Conservation (phyloP, 83 land plant species). For the Picea abies region DNA sequence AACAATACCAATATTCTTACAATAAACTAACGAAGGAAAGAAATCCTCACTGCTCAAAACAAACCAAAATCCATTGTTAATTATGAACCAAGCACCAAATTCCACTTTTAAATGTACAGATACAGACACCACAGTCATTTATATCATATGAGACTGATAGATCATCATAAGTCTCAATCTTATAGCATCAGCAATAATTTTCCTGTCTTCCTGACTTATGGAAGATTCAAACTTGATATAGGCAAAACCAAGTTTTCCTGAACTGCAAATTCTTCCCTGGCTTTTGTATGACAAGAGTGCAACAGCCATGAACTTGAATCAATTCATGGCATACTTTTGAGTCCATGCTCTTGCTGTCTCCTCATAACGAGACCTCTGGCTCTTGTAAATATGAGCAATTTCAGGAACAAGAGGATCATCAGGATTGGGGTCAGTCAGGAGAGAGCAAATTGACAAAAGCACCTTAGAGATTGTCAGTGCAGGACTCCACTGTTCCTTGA, state of each 20-base stretch:
- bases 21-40: background rate
- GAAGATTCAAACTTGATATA: constrained; percentile 9
- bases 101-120: constrained; percentile 15
- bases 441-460: constrained; percentile 23
- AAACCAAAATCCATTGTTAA: background rate
- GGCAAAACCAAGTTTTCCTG: background rate
- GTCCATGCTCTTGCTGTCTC: constrained; percentile 33
- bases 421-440: constrained; percentile 23
- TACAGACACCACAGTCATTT: constrained; percentile 4
- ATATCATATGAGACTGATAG: background rate
- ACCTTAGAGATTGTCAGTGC: constrained; percentile 29
- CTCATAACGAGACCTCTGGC: constrained; percentile 25
- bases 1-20: background rate
- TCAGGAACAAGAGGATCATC: constrained; percentile 29
- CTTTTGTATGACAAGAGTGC: background rate
- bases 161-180: constrained; percentile 7
- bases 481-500: constrained; percentile 33
- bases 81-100: background rate
- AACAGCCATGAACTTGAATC: background rate
- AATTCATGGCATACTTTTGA: constrained; percentile 28
- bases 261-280: constrained; percentile 16
- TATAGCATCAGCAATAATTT: constrained; percentile 4
- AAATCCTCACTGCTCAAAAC: background rate
- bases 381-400: constrained; percentile 26
- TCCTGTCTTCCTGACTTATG: background rate